Percentiles rank a stretch among this genome's conserved stretches.
phyloP scores from a whole-genome alignment of 331 rosid genomes.

The Spiraea crenata region DNA sequence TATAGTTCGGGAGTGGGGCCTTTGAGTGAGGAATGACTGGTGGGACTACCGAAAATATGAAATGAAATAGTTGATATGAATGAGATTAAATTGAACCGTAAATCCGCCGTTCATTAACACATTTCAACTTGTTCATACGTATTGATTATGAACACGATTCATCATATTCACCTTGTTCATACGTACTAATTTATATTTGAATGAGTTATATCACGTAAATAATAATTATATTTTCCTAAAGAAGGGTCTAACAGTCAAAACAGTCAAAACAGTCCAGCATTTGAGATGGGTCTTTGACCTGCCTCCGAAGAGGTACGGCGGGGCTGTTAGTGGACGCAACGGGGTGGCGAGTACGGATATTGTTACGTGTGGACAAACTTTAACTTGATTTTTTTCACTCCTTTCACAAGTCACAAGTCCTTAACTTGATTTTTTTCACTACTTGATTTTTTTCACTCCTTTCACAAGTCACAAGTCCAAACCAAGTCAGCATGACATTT shows the following conservation, averaged over 20 bases:
- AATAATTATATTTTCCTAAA: too few species aligned
- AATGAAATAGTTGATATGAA: not conserved
- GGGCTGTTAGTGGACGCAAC: too few species aligned
- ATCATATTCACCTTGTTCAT: too few species aligned
- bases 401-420: not conserved
- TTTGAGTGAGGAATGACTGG: not conserved
- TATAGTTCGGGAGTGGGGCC: constrained; percentile 8
- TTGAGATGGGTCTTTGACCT: not conserved
- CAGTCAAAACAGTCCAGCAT: not conserved
- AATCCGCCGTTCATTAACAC: too few species aligned
- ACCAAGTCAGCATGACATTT: not conserved
- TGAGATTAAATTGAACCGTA: not conserved
- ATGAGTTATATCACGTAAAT: too few species aligned
- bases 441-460: too few species aligned
- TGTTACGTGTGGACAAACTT: too few species aligned
- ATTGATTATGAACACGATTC: too few species aligned
- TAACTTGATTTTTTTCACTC: too few species aligned
- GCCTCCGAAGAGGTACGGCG: not conserved
- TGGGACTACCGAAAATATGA: not conserved
- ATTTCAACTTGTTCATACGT: too few species aligned
- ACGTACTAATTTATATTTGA: too few species aligned
- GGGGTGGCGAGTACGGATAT: too few species aligned
- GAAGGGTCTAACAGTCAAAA: not conserved
- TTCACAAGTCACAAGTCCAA: not conserved
- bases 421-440: not conserved